Evolutionary conservation across 495 filamentous ascomycete genomes (phyloP), one percentile per base, ranked within the genome.

Genomic region (Bathelium albidoporum): DNA sequence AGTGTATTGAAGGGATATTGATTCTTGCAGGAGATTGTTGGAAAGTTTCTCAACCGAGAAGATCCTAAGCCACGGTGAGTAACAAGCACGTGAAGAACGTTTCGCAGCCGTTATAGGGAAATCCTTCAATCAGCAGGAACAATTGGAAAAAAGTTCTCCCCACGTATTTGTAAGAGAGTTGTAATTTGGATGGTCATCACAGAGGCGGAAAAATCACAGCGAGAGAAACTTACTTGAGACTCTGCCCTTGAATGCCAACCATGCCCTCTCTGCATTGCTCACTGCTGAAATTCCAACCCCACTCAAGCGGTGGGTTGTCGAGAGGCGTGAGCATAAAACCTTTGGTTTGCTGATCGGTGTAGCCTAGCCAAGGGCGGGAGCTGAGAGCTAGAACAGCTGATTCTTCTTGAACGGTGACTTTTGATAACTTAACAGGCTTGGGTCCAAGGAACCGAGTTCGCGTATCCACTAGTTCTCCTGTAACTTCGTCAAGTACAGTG

Each of bases 231-330:
- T 83, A 95, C 91, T 90, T 80, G 22, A 99, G 79, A 73, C 89
- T 95, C 70, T 91, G 85, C 31, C 86, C 90, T 74, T 96, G 89
- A 60, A 99, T 93, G 60, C 91, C 92, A 39, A 97, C 92, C 87
- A 99, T 92, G 26, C 94, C 93, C 75, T 96, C 91, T 16, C 86
- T 80, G 66, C 91, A 95, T 70, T 94, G 87, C 75, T 96, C 90
- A 69, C 90, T 96, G 69, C 88, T 94, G 68, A 99, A 97, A 68
- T 89, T 96, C 87, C 91, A 95, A 24, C 89, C 93, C 80, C 89
- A 96, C 70, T 95, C 91, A 7, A 99, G 80, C n/a, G 85, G 86
- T 31, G 83, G 82, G 68, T 96, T 96, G 69, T 88, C 87, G 41
- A 99, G 74, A 0, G 95, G 94, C 0, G 92, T 97, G 66, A 96